Percentiles rank a stretch among this genome's conserved stretches.
Evolutionary conservation across 2,329 filamentous ascomycete genomes (phyloP).

Genomic region (Fusarium longipes): DNA sequence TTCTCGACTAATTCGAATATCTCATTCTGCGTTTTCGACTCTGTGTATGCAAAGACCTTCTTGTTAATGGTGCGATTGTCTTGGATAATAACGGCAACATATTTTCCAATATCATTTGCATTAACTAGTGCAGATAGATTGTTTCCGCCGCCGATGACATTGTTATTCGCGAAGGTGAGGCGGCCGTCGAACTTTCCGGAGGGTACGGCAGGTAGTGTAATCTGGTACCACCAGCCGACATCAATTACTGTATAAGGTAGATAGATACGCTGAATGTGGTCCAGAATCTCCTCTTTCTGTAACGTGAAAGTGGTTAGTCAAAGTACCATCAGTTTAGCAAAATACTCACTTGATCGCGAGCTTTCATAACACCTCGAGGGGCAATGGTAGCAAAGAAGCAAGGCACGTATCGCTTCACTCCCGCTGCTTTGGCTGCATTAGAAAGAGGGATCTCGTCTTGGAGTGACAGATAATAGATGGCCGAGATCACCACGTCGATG

Average conservation of each 20-base stretch:
- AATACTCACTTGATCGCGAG: constrained; percentile 15
- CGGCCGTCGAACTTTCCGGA: constrained; percentile 6
- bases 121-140: not conserved
- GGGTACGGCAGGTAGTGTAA: constrained; percentile 2
- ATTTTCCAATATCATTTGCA: constrained; percentile 6
- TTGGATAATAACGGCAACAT: constrained; percentile 4
- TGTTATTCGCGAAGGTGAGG: constrained; percentile 5
- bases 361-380: constrained; percentile 51
- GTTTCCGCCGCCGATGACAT: constrained; percentile 1
- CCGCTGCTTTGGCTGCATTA: constrained; percentile 60
- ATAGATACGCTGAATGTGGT: constrained; percentile 58
- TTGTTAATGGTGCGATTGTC: constrained; percentile 12
- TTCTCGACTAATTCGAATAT: not conserved
- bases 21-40: constrained; percentile 13
- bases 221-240: constrained; percentile 20
- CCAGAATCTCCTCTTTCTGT: constrained; percentile 62
- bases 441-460: constrained; percentile 59
- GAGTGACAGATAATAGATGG: constrained; percentile 50
- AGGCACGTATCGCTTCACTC: constrained; percentile 64
- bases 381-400: constrained; percentile 61
- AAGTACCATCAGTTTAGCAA: rapidly evolving
- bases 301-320: not conserved
- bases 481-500: constrained; percentile 57
- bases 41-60: constrained; percentile 5
- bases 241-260: constrained; percentile 61